phyloP scores from a whole-genome alignment of 345 rosid species.

The Combretum micranthum region DNA sequence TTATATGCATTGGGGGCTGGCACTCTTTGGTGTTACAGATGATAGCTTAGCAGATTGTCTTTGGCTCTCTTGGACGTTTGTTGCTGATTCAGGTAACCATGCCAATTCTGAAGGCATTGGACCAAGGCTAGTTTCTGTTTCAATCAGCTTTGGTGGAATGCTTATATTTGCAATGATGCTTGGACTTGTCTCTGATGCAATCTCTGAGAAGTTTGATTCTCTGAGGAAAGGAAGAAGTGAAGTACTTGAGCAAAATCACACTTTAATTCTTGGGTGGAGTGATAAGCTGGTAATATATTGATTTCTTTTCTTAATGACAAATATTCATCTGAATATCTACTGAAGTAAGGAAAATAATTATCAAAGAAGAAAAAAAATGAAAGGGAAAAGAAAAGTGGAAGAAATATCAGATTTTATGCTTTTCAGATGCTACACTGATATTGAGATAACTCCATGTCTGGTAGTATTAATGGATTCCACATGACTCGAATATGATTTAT shows the following conservation, averaged over 20 bases:
- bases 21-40: constrained; percentile 58
- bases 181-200: constrained; percentile 71
- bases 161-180: constrained; percentile 81
- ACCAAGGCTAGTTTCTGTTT: constrained; percentile 61
- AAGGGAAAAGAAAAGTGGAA: background rate
- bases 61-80: constrained; percentile 70
- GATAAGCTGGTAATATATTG: constrained; percentile 61
- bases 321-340: background rate
- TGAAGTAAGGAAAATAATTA: too few relatives aligned
- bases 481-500: too few relatives aligned
- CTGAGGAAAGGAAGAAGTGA: constrained; percentile 66
- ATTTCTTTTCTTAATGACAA: background rate
- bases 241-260: constrained; percentile 66
- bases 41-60: constrained; percentile 57
- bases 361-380: too few relatives aligned
- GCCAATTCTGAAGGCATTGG: constrained; percentile 63
- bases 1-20: constrained; percentile 56
- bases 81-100: constrained; percentile 66
- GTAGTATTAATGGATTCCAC: too few relatives aligned
- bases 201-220: constrained; percentile 71
- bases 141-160: constrained; percentile 76
- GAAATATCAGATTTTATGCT: too few relatives aligned
- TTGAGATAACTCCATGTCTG: too few relatives aligned
- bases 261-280: constrained; percentile 75
- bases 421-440: too few relatives aligned